Evolutionary conservation across 2,329 filamentous ascomycete species (phyloP), one percentile per base, ranked within the genome.

Genomic region (Colletotrichum coccodes): DNA sequence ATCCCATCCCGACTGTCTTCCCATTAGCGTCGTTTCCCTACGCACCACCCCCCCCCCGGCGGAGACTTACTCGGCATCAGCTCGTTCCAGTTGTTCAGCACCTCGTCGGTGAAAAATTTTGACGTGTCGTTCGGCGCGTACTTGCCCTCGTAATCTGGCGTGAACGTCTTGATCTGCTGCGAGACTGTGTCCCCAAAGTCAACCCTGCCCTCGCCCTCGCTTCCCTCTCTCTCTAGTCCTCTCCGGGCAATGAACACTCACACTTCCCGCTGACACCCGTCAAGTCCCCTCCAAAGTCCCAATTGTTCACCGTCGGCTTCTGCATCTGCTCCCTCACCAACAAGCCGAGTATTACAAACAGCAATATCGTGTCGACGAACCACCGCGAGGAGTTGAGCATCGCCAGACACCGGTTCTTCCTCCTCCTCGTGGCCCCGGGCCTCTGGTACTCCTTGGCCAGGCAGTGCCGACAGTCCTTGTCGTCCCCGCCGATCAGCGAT

Each of bases 101-200:
- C 75, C 58, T 75, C 73, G 0, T 77, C 72, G 0, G 78, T 78
- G 60, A 82, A 83, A 74, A 83, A 83, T 38, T 81, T 78, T 21
- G 79, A 79, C 11, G 77, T 77, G 59, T 82, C 80, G 66, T 80
- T 78, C 6, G 81, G 81, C 11, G 79, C 73, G 61, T 79, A 83
- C 50, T 70, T 63, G 49, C 61, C 64, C 62, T 71, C n/a, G 75
- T 77, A 56, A 79, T 81, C 28, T 76, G 79, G 5, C 11, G 72
- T 71, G 68, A 83, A 83, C 0, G 73, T 76, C 50, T 75, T 79
- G 67, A 83, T 78, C 60, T 82, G 79, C 47, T 82, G 79, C 3
- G 79, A 75, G 62, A 83, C 78, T 81, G n/a, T 18, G 16, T 18
- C 8, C 18, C 26, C 11, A 23, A n/a, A 40, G 42, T 58, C 46